Conservation (phyloP, 768 basidiomycete species). For the Leucocoprinus leucothites region DNA sequence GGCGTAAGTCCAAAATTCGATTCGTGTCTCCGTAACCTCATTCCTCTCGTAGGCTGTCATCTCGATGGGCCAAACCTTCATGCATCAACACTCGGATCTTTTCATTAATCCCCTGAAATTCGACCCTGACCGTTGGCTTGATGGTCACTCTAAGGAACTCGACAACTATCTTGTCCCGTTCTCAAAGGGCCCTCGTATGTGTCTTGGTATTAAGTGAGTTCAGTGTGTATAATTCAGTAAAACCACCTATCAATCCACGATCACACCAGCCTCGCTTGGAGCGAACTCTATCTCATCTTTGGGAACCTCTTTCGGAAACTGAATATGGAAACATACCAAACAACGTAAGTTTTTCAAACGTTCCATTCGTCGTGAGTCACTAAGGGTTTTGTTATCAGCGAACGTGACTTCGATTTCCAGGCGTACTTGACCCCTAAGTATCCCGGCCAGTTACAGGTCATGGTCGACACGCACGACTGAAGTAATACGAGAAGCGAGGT, state of each 20-base stretch:
- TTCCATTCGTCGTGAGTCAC: background rate
- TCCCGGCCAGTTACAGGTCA: conserved; percentile 3
- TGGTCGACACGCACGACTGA: too few species aligned
- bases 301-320: conserved; percentile 38
- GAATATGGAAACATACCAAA: conserved; percentile 28
- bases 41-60: conserved; percentile 32
- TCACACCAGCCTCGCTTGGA: conserved; percentile 42
- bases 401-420: conserved; percentile 13
- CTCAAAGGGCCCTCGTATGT: conserved; percentile 43
- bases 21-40: background rate
- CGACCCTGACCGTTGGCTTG: conserved; percentile 41
- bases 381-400: background rate
- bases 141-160: conserved; percentile 28
- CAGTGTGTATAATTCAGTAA: too few species aligned
- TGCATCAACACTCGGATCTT: conserved; percentile 36
- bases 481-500: too few species aligned
- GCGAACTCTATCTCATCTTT: conserved; percentile 38
- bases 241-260: too few species aligned
- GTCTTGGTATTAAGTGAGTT: conserved; percentile 44
- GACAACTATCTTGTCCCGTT: conserved; percentile 41
- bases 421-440: conserved; percentile 13
- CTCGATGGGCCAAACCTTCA: conserved; percentile 34
- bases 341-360: conserved; percentile 30
- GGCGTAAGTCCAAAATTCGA: conserved; percentile 25
- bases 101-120: conserved; percentile 39